Conservation (phyloP, 495 filamentous ascomycete genomes). For the Talaromyces stipitatus region DNA sequence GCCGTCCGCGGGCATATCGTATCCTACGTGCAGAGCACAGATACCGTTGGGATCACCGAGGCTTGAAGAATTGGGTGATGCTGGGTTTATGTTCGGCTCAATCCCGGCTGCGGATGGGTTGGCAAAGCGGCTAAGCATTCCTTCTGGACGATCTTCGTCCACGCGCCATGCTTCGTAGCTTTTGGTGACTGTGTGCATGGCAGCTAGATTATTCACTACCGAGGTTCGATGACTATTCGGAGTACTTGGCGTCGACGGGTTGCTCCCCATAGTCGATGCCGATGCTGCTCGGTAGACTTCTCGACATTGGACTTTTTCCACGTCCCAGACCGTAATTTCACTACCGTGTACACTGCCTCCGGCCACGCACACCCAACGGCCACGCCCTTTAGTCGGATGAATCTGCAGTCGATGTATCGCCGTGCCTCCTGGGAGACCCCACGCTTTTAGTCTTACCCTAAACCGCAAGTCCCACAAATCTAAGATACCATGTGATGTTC, state of each 20-base stretch:
- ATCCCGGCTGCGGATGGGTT: conserved; percentile 43
- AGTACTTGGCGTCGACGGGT: not conserved
- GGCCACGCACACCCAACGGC: conserved; percentile 76
- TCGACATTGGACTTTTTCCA: conserved; percentile 81
- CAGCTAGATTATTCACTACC: conserved; percentile 31
- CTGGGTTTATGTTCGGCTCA: conserved; percentile 35
- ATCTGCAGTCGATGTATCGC: conserved; percentile 73
- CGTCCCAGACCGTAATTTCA: conserved; percentile 92
- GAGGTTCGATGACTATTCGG: conserved; percentile 7
- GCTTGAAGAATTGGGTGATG: conserved; percentile 15
- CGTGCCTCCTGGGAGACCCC: conserved; percentile 77
- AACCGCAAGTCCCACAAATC: conserved; percentile 97
- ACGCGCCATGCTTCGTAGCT: conserved; percentile 83
- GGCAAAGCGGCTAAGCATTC: conserved; percentile 83
- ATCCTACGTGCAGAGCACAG: conserved; percentile 41
- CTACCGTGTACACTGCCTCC: conserved; percentile 79
- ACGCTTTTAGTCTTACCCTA: conserved; percentile 74
- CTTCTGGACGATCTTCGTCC: conserved; percentile 81
- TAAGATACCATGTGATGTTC: conserved; percentile 87
- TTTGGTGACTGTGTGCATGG: conserved; percentile 45
- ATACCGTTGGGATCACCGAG: conserved; percentile 52
- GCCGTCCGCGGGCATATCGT: conserved; percentile 40
- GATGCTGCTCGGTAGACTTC: conserved; percentile 71
- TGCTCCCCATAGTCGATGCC: conserved; percentile 1
- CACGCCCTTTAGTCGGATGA: conserved; percentile 68